phyloP scores from a whole-genome alignment of 768 basidiomycete species.

The Porphyrellus cyaneotinctus region DNA sequence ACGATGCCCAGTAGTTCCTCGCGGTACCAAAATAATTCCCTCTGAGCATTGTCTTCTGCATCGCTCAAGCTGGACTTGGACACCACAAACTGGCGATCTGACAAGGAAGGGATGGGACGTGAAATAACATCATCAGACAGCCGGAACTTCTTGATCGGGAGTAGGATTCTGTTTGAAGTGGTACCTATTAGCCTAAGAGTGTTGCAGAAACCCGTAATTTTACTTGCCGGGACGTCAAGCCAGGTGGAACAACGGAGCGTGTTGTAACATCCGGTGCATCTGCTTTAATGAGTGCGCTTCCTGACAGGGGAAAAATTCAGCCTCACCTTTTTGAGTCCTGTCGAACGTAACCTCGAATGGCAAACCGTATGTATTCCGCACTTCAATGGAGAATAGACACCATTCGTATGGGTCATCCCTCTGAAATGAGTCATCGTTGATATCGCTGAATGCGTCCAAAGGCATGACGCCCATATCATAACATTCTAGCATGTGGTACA shows the following conservation, averaged over 20 bases:
- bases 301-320: not conserved
- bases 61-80: conserved; percentile 61
- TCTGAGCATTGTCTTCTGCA: conserved; percentile 58
- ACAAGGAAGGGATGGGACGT: conserved; percentile 75
- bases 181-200: conserved; percentile 4
- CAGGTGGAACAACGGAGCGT: conserved; percentile 73
- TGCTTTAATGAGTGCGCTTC: conserved; percentile 21
- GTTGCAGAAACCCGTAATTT: not conserved
- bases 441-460: conserved; percentile 34
- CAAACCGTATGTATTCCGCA: conserved; percentile 87
- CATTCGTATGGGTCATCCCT: conserved; percentile 55
- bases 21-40: conserved; percentile 93
- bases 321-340: conserved; percentile 57
- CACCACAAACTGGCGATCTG: conserved; percentile 89
- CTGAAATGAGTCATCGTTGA: conserved; percentile 28
- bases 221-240: conserved; percentile 74
- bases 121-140: conserved; percentile 56
- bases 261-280: conserved; percentile 40
- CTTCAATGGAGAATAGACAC: conserved; percentile 86
- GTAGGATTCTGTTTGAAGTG: conserved; percentile 44
- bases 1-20: conserved; percentile 77
- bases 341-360: conserved; percentile 88
- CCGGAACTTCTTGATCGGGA: conserved; percentile 69
- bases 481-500: conserved; percentile 93
- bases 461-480: conserved; percentile 78